Evolutionary conservation across 345 rosid species (phyloP).

Genomic region (Excoecaria cochinchinensis): DNA sequence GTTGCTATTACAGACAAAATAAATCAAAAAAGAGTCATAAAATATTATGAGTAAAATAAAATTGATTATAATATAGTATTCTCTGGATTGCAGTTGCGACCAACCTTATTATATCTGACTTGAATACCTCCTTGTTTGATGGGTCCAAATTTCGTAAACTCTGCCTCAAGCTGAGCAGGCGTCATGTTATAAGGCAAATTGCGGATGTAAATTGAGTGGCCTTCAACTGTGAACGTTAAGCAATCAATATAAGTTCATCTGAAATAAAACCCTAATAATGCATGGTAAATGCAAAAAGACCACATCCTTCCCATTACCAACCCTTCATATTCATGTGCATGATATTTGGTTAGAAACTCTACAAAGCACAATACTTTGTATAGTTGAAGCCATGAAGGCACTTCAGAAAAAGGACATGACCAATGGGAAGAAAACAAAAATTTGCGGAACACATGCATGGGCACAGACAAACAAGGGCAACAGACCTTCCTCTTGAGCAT

Average conservation of each 20-base stretch:
- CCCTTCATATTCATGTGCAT: neutral
- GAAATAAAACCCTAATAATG: neutral
- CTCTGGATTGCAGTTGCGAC: neutral
- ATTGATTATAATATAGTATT: neutral
- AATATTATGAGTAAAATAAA: neutral
- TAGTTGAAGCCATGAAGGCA: neutral
- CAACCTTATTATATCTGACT: constrained; percentile 31
- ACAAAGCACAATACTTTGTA: neutral
- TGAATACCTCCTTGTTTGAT: constrained; percentile 32
- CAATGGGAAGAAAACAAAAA: neutral
- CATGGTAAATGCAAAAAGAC: neutral
- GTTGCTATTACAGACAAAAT: constrained; percentile 19
- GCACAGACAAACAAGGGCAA: neutral
- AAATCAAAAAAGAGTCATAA: neutral
- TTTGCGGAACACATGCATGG: neutral
- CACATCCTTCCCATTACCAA: too few species aligned
- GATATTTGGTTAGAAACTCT: neutral
- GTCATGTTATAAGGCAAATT: constrained; percentile 24
- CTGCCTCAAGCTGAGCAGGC: constrained; percentile 22
- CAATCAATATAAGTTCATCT: neutral
- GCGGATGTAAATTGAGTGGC: constrained; percentile 30
- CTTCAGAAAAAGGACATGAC: neutral
- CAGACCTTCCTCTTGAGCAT: constrained; percentile 24
- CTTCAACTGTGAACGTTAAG: constrained; percentile 20
- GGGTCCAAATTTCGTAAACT: constrained; percentile 31